Base-by-base conservation (phyloP, 305 asterid species). In the Vinca major region DNA sequence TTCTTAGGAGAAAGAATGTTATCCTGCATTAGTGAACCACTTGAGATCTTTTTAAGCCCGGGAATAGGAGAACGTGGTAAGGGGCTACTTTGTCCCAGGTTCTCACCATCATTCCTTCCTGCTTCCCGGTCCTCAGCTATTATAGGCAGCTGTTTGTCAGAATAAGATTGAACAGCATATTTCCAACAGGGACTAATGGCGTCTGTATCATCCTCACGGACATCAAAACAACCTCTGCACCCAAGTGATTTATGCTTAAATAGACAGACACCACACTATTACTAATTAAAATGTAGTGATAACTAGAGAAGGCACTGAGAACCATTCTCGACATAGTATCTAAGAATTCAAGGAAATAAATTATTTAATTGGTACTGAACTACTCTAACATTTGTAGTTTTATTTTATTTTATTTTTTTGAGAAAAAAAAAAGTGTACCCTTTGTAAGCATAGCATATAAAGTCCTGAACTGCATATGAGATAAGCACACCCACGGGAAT, bases 171-270 rank as follows among this genome's bases (percentile, higher is more conserved):
- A 68, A 63, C 61, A 72, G 67, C 70, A 69, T 77, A 78, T 49
- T 78, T 84, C 66, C 87, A 84, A 71, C 83, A 74, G 65, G 95
- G 95, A 85, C 89, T 85, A 69, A 80, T 83, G 71, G 79, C 77
- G 79, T 75, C 85, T 45, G 75, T 68, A 68, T 87, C 91, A 39
- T 73, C 77, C 73, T 91, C 97, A 75, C 80, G 66, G 61, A 91
- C 85, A 87, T 93, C 97, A 78, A 93, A 93, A 84, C 90, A 93
- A 37, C 88, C 96, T 85, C 81, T 78, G 85, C 67, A 57, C 51
- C 67, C 71, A 55, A 67, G 51, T n/a, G 60, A 73, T 10, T 57
- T 39, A 43, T 37, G 51, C 43, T 69, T 19, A 72, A 54, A n/a
- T 2, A 17, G 40, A 47, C 17, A 19, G 19, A 37, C 44, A 4